Evolutionary conservation across 129 eudicot species (phyloP), one percentile per base, ranked within the genome.

Genomic region (Tagetes erecta): DNA sequence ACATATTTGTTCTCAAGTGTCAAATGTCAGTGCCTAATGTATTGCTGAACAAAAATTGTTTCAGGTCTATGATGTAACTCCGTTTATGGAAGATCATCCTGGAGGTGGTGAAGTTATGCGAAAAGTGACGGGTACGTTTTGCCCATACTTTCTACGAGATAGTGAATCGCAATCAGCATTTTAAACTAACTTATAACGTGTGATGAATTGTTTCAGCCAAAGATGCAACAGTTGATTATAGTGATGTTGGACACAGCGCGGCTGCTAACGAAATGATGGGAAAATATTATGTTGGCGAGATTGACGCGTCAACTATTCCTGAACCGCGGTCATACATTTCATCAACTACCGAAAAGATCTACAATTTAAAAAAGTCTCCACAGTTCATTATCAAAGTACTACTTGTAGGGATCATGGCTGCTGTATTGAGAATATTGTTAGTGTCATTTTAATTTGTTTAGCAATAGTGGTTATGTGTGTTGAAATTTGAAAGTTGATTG

Each of bases 21-120:
- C 7, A 33, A 2, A 59, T 14, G 31, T 39, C 36, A 4, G 13
- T 37, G 31, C 1, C 34, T 64, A n/a, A 13, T 2, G 44, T 47
- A 70, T n/a, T 44, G 8, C 37, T 27, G 51, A 64, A 74, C 52
- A n/a, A 36, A 35, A 75, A 30, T 8, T 79, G 38, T 37, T 35
- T 5, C 89, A 91, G 97, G 97, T 88, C 64, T 91, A 88, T 80
- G 87, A 91, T 84, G 92, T 91, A 10, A 83, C 89, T 8, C 86
- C 87, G 30, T 88, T 88, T 81, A 86, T 91, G 95, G 90, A 88
- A 12, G 95, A 88, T 80, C 97, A 91, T 64, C 97, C 97, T n/a
- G 95, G 97, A 60, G 97, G 97, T 56, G 91, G 84, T 78, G 97
- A 91, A 82, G 92, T 87, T 73, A 68, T 91, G 82, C 83, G 88